A percentile compares a stretch with the other conserved stretches of the same genome.
Conservation (phyloP, 352 stramenopile species). For the Globisporangium cylindrosporum region DNA sequence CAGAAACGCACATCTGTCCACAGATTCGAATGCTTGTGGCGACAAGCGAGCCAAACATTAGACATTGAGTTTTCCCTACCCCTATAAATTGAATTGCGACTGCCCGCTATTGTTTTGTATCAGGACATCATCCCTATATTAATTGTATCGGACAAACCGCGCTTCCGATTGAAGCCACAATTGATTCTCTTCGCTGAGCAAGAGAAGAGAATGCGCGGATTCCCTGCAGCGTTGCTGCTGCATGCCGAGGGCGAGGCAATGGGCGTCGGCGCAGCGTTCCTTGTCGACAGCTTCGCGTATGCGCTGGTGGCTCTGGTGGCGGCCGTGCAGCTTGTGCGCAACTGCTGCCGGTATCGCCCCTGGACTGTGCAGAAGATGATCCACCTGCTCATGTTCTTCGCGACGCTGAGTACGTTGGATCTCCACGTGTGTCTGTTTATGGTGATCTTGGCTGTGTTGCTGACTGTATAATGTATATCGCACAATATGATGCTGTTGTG, state of each 20-base stretch:
- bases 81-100: too few relatives aligned
- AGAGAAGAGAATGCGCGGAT: not conserved
- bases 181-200: not conserved
- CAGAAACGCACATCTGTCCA: too few relatives aligned
- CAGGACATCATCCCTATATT: too few relatives aligned
- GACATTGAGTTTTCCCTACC: too few relatives aligned
- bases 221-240: not conserved
- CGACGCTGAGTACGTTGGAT: constrained; percentile 49
- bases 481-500: not conserved
- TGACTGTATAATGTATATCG: not conserved
- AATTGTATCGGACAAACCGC: not conserved
- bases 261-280: constrained; percentile 61
- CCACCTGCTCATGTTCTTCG: constrained; percentile 79
- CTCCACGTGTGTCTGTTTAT: not conserved
- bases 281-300: constrained; percentile 67
- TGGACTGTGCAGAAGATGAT: constrained; percentile 90
- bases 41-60: too few relatives aligned
- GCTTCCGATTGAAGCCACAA: constrained; percentile 8
- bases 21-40: too few relatives aligned
- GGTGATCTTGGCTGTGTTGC: not conserved
- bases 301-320: constrained; percentile 54
- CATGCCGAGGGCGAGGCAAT: constrained; percentile 29
- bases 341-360: constrained; percentile 76
- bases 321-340: constrained; percentile 73
- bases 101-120: too few relatives aligned